phyloP scores from a whole-genome alignment of 257 asterid genomes.

The Anisodus acutangulus region DNA sequence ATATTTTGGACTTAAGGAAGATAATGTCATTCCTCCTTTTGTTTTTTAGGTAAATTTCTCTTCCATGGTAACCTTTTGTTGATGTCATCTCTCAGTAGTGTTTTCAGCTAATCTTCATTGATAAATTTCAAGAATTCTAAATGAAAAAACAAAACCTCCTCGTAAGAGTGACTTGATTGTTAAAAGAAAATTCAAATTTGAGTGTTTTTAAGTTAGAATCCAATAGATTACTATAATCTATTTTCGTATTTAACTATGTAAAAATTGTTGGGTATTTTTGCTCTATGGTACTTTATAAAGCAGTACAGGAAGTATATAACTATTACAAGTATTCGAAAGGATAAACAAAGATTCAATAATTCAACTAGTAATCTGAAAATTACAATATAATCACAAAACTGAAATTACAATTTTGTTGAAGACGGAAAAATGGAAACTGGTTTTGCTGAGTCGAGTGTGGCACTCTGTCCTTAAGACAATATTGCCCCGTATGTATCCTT shows the following conservation, averaged over 20 bases:
- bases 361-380: too few relatives aligned
- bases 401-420: too few relatives aligned
- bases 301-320: too few relatives aligned
- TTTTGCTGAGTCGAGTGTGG: too few relatives aligned
- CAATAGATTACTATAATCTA: not conserved
- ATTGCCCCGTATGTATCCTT: too few relatives aligned
- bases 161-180: not conserved
- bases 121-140: not conserved
- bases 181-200: not conserved
- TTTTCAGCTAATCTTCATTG: not conserved
- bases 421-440: too few relatives aligned
- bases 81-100: conserved; percentile 9
- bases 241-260: not conserved
- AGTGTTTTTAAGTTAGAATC: not conserved
- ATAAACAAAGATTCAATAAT: too few relatives aligned
- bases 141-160: not conserved
- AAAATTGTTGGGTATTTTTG: too few relatives aligned
- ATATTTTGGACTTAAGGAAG: not conserved
- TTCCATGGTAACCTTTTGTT: not conserved
- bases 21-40: not conserved
- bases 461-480: too few relatives aligned
- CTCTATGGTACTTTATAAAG: too few relatives aligned
- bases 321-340: too few relatives aligned
- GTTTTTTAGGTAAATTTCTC: not conserved
- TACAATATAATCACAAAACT: too few relatives aligned